These are phyloP conservation scores for Erodium chrysanthum DNA, from an alignment of 441 rosid species.

Conservation along the genomic window DNA sequence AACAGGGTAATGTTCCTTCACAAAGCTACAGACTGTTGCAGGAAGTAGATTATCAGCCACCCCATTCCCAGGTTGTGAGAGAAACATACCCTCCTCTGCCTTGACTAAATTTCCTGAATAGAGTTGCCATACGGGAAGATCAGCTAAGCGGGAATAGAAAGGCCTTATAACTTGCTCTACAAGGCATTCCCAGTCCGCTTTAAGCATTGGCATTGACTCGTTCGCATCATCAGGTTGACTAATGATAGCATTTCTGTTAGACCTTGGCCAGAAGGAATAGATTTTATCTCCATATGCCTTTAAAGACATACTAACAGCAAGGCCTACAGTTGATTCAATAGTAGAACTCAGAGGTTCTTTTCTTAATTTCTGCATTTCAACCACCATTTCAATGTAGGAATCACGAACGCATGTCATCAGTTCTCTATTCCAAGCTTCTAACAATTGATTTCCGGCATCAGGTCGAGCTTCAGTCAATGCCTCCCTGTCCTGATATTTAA, in stretches of 20 bases:
- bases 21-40: slow-evolving; percentile 87
- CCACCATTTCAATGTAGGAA: slow-evolving; percentile 81
- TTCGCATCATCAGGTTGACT: slow-evolving; percentile 29
- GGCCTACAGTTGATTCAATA: slow-evolving; percentile 43
- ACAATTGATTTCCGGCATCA: slow-evolving; percentile 68
- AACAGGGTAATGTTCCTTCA: slow-evolving; percentile 92
- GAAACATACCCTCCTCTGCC: slow-evolving; percentile 97
- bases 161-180: slow-evolving; percentile 80
- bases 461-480: slow-evolving; percentile 33
- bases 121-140: slow-evolving; percentile 95
- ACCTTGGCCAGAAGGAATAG: slow-evolving; percentile 94
- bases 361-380: slow-evolving; percentile 77
- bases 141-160: slow-evolving; percentile 72
- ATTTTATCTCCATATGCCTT: slow-evolving; percentile 61
- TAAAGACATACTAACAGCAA: slow-evolving; percentile 46
- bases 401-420: slow-evolving; percentile 85
- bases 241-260: slow-evolving; percentile 32
- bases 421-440: slow-evolving; percentile 96
- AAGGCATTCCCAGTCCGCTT: slow-evolving; percentile 75
- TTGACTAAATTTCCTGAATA: slow-evolving; percentile 87
- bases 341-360: slow-evolving; percentile 62
- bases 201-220: slow-evolving; percentile 31
- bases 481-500: slow-evolving; percentile 53
- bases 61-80: slow-evolving; percentile 84
- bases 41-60: slow-evolving; percentile 79